A percentile compares a stretch with the other conserved stretches of the same genome.
phyloP scores from a whole-genome alignment of 345 rosid species.

The Aquilaria malaccensis region DNA sequence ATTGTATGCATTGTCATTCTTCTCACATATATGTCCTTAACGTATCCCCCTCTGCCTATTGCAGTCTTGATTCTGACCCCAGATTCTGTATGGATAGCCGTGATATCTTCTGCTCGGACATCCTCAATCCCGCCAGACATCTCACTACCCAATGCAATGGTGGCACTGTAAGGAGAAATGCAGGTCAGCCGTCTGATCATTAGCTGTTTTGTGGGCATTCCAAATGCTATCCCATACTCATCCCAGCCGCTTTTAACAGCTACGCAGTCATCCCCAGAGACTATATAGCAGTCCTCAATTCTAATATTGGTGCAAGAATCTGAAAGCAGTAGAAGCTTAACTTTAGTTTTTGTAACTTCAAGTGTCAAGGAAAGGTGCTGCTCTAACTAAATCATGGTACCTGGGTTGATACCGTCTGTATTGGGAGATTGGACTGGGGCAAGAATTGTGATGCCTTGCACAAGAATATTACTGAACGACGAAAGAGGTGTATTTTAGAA shows the following conservation, averaged over 20 bases:
- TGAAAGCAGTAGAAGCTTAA: conserved; percentile 13
- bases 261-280: conserved; percentile 91
- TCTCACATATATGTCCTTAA: conserved; percentile 50
- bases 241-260: conserved; percentile 94
- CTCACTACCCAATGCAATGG: conserved; percentile 72
- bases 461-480: conserved; percentile 49
- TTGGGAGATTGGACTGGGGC: conserved; percentile 88
- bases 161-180: conserved; percentile 69
- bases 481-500: neutral
- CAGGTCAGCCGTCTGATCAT: conserved; percentile 59
- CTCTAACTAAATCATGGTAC: conserved; percentile 12
- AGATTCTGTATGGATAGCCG: conserved; percentile 61
- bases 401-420: conserved; percentile 95
- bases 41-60: conserved; percentile 61
- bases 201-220: conserved; percentile 66
- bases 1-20: conserved; percentile 61
- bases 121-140: conserved; percentile 82
- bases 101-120: conserved; percentile 71
- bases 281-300: conserved; percentile 82
- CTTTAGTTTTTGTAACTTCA: too few relatives aligned
- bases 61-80: conserved; percentile 80
- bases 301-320: conserved; percentile 88
- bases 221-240: conserved; percentile 62
- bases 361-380: too few relatives aligned
- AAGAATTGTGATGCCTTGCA: conserved; percentile 75